Percentiles rank a stretch among this genome's conserved stretches.
These are phyloP conservation scores for Bidens hawaiensis DNA, from an alignment of 140 eudicot species.

Conservation along the genomic window DNA sequence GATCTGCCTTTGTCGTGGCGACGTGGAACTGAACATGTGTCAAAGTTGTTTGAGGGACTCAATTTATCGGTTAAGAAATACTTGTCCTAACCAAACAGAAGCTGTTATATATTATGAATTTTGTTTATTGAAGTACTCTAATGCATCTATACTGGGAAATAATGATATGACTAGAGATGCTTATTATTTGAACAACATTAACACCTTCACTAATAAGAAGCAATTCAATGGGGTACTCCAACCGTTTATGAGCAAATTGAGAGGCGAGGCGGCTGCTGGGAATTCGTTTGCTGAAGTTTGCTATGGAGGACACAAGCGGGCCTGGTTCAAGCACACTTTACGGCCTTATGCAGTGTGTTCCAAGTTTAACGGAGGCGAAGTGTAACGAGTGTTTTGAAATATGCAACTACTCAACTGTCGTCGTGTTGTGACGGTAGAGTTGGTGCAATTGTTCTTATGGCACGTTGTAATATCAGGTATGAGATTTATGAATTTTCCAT, in stretches of 20 bases:
- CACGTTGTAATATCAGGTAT: background rate
- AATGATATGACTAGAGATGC: background rate
- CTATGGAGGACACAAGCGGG: background rate
- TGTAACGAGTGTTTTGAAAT: slow-evolving; percentile 4
- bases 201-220: background rate
- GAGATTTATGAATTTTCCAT: background rate
- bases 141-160: background rate
- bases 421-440: background rate
- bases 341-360: slow-evolving; percentile 3
- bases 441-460: background rate
- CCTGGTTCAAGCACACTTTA: background rate
- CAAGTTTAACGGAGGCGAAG: background rate
- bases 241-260: background rate
- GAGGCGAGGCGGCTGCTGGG: background rate
- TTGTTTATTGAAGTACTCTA: slow-evolving; percentile 6
- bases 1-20: slow-evolving; percentile 4
- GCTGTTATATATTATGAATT: background rate
- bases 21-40: background rate
- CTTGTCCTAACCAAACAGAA: slow-evolving; percentile 6
- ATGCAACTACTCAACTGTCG: background rate
- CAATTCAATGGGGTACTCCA: background rate
- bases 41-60: background rate
- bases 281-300: background rate
- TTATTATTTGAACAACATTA: background rate
- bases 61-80: background rate